Conservation (phyloP, 2,329 filamentous ascomycete genomes). For the Fusarium sp. region DNA sequence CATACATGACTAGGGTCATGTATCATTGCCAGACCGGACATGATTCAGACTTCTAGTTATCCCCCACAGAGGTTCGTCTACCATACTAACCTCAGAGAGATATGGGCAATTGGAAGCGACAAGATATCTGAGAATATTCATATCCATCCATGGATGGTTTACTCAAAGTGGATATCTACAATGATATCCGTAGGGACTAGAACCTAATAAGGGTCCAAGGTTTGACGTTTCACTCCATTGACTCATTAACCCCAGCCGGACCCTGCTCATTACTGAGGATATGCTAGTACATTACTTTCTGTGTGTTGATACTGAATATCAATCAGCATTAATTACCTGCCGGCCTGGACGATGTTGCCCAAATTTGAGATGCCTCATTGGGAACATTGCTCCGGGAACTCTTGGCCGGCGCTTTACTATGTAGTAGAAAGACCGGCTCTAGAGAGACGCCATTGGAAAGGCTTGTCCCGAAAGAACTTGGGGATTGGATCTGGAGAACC, state of each 20-base stretch:
- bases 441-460: conserved; percentile 18
- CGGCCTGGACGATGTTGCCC: neutral
- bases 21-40: conserved; percentile 6
- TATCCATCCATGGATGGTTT: conserved; percentile 4
- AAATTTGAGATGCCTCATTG: conserved; percentile 34
- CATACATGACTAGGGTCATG: conserved; percentile 14
- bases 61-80: neutral
- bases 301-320: neutral
- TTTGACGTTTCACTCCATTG: conserved; percentile 16
- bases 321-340: neutral
- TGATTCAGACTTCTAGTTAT: conserved; percentile 15
- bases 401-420: conserved; percentile 7
- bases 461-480: conserved; percentile 33
- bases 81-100: neutral
- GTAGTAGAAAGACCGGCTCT: neutral
- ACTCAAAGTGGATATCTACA: conserved; percentile 3
- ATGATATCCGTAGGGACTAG: neutral
- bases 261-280: conserved; percentile 4
- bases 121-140: conserved; percentile 1
- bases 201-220: conserved; percentile 5
- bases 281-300: neutral
- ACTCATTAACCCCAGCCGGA: neutral
- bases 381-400: conserved; percentile 28
- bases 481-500: conserved; percentile 38
- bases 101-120: conserved; percentile 22